Evolutionary conservation across 495 filamentous ascomycete species (phyloP).

Genomic region (Penicillium samsonianum): DNA sequence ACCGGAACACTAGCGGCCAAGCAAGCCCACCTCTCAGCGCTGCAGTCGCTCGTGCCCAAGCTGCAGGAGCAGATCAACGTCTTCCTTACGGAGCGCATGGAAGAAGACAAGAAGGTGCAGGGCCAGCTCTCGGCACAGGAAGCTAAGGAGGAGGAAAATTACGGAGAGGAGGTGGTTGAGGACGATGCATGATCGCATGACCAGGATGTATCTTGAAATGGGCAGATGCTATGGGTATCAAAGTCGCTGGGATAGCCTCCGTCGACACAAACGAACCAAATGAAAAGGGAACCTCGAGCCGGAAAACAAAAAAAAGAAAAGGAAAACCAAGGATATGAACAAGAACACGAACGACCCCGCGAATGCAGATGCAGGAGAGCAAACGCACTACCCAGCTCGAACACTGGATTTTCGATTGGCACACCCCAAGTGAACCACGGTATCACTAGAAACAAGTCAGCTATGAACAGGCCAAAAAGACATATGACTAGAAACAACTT

Average conservation of each 20-base stretch:
- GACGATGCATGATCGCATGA: slow-evolving; percentile 47
- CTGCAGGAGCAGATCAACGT: slow-evolving; percentile 77
- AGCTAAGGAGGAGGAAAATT: slow-evolving; percentile 78
- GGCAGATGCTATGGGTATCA: slow-evolving; percentile 45
- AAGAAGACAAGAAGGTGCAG: slow-evolving; percentile 69
- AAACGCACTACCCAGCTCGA: slow-evolving; percentile 20
- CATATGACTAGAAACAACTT: slow-evolving; percentile 29
- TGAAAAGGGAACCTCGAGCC: slow-evolving; percentile 18
- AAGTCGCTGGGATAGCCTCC: slow-evolving; percentile 29
- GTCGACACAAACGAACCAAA: slow-evolving; percentile 8
- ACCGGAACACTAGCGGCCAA: slow-evolving; percentile 50
- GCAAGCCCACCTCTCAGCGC: slow-evolving; percentile 63
- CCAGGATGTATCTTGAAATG: slow-evolving; percentile 7
- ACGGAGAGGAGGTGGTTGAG: slow-evolving; percentile 73
- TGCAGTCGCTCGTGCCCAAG: slow-evolving; percentile 59
- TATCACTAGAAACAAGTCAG: slow-evolving; percentile 46
- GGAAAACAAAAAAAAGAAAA: slow-evolving; percentile 17
- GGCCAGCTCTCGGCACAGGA: slow-evolving; percentile 57
- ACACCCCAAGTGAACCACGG: slow-evolving; percentile 85
- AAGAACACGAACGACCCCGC: slow-evolving; percentile 13
- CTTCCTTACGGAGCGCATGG: slow-evolving; percentile 86
- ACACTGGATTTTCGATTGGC: slow-evolving; percentile 47
- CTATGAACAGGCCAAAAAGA: neutral
- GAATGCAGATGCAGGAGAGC: slow-evolving; percentile 20
- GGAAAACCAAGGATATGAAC: slow-evolving; percentile 13